phyloP scores from a whole-genome alignment of 1,139 yeast species.

The Debaryomyces nepalensis region DNA sequence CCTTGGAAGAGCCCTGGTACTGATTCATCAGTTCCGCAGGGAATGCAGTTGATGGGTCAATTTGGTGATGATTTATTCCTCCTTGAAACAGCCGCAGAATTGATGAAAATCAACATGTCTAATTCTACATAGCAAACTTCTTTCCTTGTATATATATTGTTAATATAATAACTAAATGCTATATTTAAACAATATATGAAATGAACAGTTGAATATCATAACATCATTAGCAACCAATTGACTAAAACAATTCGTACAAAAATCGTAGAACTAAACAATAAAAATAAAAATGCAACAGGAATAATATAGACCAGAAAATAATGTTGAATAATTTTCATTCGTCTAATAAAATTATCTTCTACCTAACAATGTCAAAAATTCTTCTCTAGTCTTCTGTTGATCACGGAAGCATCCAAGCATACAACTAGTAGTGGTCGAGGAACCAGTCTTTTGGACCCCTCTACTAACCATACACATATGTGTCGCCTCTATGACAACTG shows the following conservation, averaged over 20 bases:
- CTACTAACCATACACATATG: constrained; percentile 99
- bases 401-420: constrained; percentile 96
- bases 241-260: constrained; percentile 12
- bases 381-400: constrained; percentile 94
- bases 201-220: constrained; percentile 47
- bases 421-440: constrained; percentile 92
- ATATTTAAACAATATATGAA: constrained; percentile 13
- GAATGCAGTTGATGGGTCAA: constrained; percentile 84
- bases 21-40: constrained; percentile 29
- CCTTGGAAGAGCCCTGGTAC: constrained; percentile 53
- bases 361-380: constrained; percentile 81
- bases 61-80: constrained; percentile 77
- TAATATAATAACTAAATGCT: constrained; percentile 8
- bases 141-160: constrained; percentile 14
- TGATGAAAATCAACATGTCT: constrained; percentile 14
- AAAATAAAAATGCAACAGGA: constrained; percentile 16
- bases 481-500: constrained; percentile 95
- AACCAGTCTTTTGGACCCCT: constrained; percentile 95
- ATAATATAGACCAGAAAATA: constrained; percentile 12
- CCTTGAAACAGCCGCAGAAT: constrained; percentile 40
- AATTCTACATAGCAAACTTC: constrained; percentile 13
- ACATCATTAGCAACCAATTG: constrained; percentile 31
- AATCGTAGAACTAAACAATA: constrained; percentile 13
- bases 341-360: constrained; percentile 37
- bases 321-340: constrained; percentile 26